phyloP scores from a whole-genome alignment of 2,329 filamentous ascomycete genomes.

The Pestalotiopsis sp. region DNA sequence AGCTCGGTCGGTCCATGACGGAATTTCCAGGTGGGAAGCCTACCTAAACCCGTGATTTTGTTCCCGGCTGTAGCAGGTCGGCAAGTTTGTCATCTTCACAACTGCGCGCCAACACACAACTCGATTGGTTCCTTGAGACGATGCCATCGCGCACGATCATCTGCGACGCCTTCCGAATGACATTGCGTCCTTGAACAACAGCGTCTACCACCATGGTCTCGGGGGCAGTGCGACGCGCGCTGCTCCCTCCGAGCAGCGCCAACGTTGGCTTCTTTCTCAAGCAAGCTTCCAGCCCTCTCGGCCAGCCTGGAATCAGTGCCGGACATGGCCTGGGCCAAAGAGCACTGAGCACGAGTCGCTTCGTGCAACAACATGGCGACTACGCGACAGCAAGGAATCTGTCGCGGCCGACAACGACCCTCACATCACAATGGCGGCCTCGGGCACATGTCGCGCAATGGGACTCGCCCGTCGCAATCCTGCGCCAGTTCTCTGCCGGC shows the following conservation, averaged over 20 bases:
- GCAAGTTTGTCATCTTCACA: not conserved
- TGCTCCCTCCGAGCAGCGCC: constrained; percentile 49
- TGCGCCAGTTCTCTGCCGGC: constrained; percentile 21
- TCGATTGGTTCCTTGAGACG: constrained; percentile 11
- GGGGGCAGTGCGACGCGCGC: constrained; percentile 50
- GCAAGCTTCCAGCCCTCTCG: constrained; percentile 16
- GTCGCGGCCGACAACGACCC: not conserved
- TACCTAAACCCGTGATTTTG: not conserved
- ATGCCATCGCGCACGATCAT: constrained; percentile 19
- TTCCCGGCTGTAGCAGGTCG: not conserved
- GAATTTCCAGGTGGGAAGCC: not conserved
- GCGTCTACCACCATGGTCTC: constrained; percentile 45
- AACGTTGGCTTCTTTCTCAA: constrained; percentile 28
- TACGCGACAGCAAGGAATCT: not conserved
- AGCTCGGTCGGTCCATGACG: not conserved
- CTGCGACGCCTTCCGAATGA: constrained; percentile 16
- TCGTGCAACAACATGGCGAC: not conserved
- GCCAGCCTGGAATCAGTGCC: not conserved
- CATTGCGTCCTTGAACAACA: constrained; percentile 21
- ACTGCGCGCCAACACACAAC: not conserved
- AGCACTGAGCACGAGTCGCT: not conserved
- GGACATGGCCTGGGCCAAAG: not conserved
- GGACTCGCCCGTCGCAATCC: constrained; percentile 7
- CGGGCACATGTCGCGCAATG: constrained; percentile 1
- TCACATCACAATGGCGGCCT: not conserved